Base-by-base conservation (phyloP, 805 yeast genomes). In the Wickerhamomyces mucosus region DNA sequence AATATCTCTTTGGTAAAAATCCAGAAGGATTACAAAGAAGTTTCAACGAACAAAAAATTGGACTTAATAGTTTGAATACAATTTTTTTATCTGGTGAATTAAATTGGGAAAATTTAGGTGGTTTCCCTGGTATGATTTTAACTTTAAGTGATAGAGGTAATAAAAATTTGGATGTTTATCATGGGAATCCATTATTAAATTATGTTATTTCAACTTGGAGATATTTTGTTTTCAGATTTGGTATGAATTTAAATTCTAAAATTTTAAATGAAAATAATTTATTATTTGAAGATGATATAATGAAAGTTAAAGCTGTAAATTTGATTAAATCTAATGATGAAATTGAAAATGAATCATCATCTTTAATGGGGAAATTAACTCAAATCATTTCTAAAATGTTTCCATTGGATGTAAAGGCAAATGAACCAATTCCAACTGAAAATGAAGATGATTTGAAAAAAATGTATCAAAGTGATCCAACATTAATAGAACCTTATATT, bases 11-110 rank as follows among this genome's bases (percentile, higher is more conserved):
- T 48, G 98, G 97, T 3, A 75, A 76, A 33, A 55, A 83, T 4
- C 72, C 89, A 4, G 96, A 88, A 51, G 97, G 97, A 4, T 58
- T 84, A 1, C 98, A 89, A 52, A 61, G 98, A 45, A 58, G 71
- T 4, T 55, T 84, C 31, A 70, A 72, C 36, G 85, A 79, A 40
- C 64, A 70, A 40, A 71, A 72, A 27, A 50, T 77, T 17, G 64
- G 67, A 28, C 55, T 81, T 11, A 65, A 77, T 2, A 77, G 71
- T 39, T 54, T 84, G 20, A 65, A 69, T 29, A 71, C 75, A 22
- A 59, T 89, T 4, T 88, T 83, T 46, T 48, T 92, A 5, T 76
- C 95, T 0, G 98, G 98, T 3, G 61, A 60, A n/a, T 39, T 82
- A 9, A 55, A 68, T 33, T 89, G 96, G 96, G 53, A 67, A 6